These are phyloP conservation scores for Neophaeococcomyces mojaviensis DNA, from an alignment of 2,329 filamentous ascomycete species.

Conservation along the genomic window DNA sequence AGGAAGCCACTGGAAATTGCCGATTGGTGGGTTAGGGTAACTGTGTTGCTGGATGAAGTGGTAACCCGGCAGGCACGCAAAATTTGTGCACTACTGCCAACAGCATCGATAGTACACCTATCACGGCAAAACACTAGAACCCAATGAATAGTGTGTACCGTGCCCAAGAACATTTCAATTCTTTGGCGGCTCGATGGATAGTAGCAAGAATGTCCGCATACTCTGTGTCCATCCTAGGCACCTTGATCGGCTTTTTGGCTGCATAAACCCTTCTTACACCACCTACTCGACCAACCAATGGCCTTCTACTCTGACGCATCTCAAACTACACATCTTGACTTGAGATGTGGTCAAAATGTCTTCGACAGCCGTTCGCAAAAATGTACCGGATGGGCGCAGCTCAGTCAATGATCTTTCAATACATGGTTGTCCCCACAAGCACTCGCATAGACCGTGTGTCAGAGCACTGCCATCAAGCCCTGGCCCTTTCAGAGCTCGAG, in stretches of 20 bases:
- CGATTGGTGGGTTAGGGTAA: background rate
- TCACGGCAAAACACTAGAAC: background rate
- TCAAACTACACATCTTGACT: too few relatives aligned
- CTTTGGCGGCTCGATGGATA: background rate
- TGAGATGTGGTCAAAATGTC: too few relatives aligned
- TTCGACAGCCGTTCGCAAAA: too few relatives aligned
- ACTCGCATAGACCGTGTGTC: too few relatives aligned
- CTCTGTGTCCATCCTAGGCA: background rate
- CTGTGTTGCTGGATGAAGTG: background rate
- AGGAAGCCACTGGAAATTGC: background rate
- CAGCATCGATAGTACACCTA: constrained; percentile 4
- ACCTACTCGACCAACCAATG: background rate
- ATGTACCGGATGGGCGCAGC: too few relatives aligned
- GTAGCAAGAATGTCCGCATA: background rate
- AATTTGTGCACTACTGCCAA: constrained; percentile 6
- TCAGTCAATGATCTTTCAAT: too few relatives aligned
- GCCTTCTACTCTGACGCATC: background rate
- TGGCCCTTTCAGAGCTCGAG: too few relatives aligned
- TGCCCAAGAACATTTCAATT: background rate
- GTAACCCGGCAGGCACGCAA: background rate
- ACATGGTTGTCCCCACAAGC: too few relatives aligned
- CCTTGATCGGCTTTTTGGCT: background rate
- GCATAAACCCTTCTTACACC: background rate
- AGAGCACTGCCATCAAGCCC: too few relatives aligned
- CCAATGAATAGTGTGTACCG: constrained; percentile 1